A percentile compares a stretch with the other conserved stretches of the same genome.
phyloP scores from a whole-genome alignment of 345 rosid genomes.

The Excoecaria cochinchinensis region DNA sequence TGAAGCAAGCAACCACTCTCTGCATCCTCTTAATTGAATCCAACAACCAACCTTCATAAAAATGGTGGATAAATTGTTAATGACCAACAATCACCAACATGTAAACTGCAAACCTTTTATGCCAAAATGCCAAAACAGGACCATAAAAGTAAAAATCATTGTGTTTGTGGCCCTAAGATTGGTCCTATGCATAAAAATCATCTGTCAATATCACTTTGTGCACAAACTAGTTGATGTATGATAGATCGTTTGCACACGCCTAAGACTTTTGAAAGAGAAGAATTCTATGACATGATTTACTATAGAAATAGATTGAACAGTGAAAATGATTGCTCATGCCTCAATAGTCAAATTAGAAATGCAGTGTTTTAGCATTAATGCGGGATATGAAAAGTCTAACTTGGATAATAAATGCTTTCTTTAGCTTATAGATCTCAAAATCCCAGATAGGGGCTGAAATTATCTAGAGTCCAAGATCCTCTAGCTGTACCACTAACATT shows the following conservation, averaged over 20 bases:
- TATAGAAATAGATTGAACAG: neutral
- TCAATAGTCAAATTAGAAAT: slow-evolving; percentile 1
- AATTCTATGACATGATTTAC: neutral
- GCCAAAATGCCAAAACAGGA: slow-evolving; percentile 1
- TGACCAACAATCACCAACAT: neutral
- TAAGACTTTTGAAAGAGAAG: neutral
- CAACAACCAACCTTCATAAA: slow-evolving; percentile 14
- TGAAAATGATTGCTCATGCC: slow-evolving; percentile 7
- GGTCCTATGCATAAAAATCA: neutral
- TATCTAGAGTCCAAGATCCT: neutral
- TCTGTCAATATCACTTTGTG: neutral
- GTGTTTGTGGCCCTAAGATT: neutral
- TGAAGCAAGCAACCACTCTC: slow-evolving; percentile 11
- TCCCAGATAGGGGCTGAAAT: neutral
- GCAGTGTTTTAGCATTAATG: neutral
- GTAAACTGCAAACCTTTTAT: neutral
- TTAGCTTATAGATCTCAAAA: neutral
- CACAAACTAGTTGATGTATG: neutral
- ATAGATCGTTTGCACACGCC: neutral
- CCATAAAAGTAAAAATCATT: neutral
- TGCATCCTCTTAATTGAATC: slow-evolving; percentile 22
- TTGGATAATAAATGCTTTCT: neutral
- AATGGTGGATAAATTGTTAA: slow-evolving; percentile 15
- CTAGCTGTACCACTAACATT: neutral
- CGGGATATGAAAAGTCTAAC: neutral